Evolutionary conservation across 148 eudicot species (phyloP), one percentile per base, ranked within the genome.

Genomic region (Rhododendron griersonianum): DNA sequence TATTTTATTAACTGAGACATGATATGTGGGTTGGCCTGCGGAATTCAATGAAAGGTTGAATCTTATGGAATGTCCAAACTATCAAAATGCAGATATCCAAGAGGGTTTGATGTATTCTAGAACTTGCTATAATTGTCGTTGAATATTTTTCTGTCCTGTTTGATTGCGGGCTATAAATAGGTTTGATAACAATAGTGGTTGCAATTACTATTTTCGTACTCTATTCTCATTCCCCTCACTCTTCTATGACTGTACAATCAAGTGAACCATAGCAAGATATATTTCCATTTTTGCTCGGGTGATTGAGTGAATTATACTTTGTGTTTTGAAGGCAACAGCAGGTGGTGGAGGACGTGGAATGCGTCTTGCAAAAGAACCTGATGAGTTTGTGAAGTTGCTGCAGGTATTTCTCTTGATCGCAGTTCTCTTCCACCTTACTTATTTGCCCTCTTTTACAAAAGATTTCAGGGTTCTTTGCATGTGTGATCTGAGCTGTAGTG

Each of bases 261-360:
- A 75, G 41, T 33, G 78, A 39, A 76, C 78, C 69, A 75, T 35
- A 47, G 50, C 28, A 33, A 25, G 19, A 23, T 30, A 18, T 28
- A 18, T 14, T 74, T 25, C 50, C 28, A 82, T 51, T 2, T n/a
- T 55, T 35, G 65, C 61, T 37, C 35, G 39, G 21, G 78, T 23
- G 55, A 74, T 73, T 50, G 47, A 51, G 59, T 80, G 61, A 41
- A 82, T 83, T 33, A 71, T 48, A 4, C 28, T 79, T 30, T 81
- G 2, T 81, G 15, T 85, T 87, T 91, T 88, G 86, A 86, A 97
- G 99, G 99, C 99, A 89, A 97, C 99, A 88, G 99, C 99, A 84
- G 99, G 99, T 84, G 99, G 98, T 63, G 99, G 98, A 87, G 99
- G 99, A 53, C 99, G 98, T 89, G 99, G 99, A 87, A 97, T 97